Conservation (phyloP, 768 basidiomycete species). For the Macrolepiota albuminosa region DNA sequence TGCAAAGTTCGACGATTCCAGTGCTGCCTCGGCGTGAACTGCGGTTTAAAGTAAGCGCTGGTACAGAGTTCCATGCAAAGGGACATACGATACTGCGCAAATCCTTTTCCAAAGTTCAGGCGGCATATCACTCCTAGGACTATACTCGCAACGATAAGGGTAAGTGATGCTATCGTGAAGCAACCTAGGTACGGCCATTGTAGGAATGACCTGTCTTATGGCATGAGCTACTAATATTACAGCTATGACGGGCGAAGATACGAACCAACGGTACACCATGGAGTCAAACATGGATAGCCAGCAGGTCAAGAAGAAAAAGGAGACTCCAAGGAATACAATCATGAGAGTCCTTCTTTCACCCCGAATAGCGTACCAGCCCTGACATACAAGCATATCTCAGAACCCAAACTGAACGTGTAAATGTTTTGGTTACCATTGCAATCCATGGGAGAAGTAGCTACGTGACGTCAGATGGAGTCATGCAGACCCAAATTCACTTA, state of each 20-base stretch:
- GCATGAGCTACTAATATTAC: background rate
- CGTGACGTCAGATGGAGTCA: background rate
- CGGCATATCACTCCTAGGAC: conserved; percentile 45
- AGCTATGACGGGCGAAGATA: background rate
- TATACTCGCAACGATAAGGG: conserved; percentile 35
- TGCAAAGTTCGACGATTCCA: conserved; percentile 33
- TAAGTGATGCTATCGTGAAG: conserved; percentile 40
- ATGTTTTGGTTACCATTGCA: conserved; percentile 30
- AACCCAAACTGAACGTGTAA: background rate
- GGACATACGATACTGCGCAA: conserved; percentile 49
- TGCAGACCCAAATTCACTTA: conserved; percentile 20
- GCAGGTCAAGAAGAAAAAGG: conserved; percentile 28
- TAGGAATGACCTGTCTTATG: conserved; percentile 34
- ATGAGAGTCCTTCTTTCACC: conserved; percentile 39
- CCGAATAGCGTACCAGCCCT: conserved; percentile 55
- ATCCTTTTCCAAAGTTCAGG: conserved; percentile 49
- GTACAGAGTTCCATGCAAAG: background rate
- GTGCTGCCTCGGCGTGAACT: conserved; percentile 36
- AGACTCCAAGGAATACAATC: conserved; percentile 37
- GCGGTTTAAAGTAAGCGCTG: conserved; percentile 8
- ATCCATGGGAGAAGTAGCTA: conserved; percentile 47
- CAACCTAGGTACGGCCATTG: conserved; percentile 47
- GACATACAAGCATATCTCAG: background rate
- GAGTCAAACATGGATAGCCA: conserved; percentile 46
- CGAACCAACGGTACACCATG: conserved; percentile 38